Base-by-base conservation (phyloP, 1,284 basidiomycete species). In the Ceratorhiza oryzae-sativae region DNA sequence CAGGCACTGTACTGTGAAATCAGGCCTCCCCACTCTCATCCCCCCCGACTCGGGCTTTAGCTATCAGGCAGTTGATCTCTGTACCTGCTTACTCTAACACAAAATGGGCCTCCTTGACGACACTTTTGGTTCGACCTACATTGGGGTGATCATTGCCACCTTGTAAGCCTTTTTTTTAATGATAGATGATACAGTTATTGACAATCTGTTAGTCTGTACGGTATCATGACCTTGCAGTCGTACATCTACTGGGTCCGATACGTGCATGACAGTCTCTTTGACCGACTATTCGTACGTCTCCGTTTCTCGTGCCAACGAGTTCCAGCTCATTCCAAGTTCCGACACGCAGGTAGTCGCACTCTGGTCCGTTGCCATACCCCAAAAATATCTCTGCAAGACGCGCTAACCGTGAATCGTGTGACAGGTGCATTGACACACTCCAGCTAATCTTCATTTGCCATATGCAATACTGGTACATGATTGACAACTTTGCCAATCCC, bases 401-500 rank as follows among this genome's bases (percentile, higher is more conserved):
- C n/a, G n/a, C 18, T 53, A 30, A 42, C 49, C n/a, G n/a, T 67
- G 13, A 67, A 15, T 41, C 23, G n/a, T 12, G 15, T 12, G 23
- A 23, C 45, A 67, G 63, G 63, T 9, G 41, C n/a, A 15, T 68
- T 15, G 65, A 68, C 27, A 68, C 65, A 23, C 18, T 58, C n/a
- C 65, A 68, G 23, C 30, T 58, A 9, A 27, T 58, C 9, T 68
- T 41, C 41, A 68, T 68, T 23, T 68, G 49, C 27, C 65, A 68
- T 13, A 56, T 68, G 53, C 65, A 68, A 20, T 68, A 68, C 18
- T 53, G 41, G 18, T 80, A 80, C 71, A 73, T 79, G 25, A 72
- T 80, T 13, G 75, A 76, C 12, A 80, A 79, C 61, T 80, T 77
- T 63, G 75, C 71, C 51, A 75, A 77, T 41, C 49, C 55, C 15